Evolutionary conservation across 2,329 filamentous ascomycete species (phyloP).

Genomic region (Xylariaceae sp.): DNA sequence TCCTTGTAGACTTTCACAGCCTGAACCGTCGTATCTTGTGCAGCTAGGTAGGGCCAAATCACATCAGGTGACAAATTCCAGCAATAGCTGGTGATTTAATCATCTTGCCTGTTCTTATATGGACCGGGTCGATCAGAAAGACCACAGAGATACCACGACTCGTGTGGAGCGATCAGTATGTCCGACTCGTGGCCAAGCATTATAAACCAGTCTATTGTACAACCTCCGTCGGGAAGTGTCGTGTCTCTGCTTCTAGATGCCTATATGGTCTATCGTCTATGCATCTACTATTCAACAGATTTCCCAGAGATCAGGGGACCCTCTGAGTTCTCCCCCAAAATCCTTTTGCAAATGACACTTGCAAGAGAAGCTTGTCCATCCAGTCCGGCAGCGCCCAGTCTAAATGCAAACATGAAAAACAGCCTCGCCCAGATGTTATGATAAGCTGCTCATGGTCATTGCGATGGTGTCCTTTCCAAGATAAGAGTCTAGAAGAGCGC

Average conservation of each 20-base stretch:
- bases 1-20: too few species aligned
- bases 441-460: slow-evolving; percentile 15
- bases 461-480: slow-evolving; percentile 11
- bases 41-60: too few species aligned
- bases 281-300: slow-evolving; percentile 19
- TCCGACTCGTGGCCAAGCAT: neutral
- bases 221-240: slow-evolving; percentile 22
- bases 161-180: too few species aligned
- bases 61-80: too few species aligned
- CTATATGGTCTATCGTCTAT: slow-evolving; percentile 24
- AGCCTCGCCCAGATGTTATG: slow-evolving; percentile 19
- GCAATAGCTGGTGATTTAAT: too few species aligned
- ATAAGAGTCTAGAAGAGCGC: neutral
- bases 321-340: slow-evolving; percentile 10
- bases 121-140: too few species aligned
- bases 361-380: slow-evolving; percentile 23
- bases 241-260: slow-evolving; percentile 25
- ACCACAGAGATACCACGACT: too few species aligned
- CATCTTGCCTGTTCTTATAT: too few species aligned
- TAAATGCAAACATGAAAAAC: slow-evolving; percentile 26
- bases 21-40: too few species aligned
- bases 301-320: slow-evolving; percentile 14
- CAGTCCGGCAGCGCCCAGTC: slow-evolving; percentile 24
- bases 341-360: slow-evolving; percentile 16
- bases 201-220: slow-evolving; percentile 29